phyloP scores from a whole-genome alignment of 1,139 yeast genomes.

The Saccharomyces pastorianus region DNA sequence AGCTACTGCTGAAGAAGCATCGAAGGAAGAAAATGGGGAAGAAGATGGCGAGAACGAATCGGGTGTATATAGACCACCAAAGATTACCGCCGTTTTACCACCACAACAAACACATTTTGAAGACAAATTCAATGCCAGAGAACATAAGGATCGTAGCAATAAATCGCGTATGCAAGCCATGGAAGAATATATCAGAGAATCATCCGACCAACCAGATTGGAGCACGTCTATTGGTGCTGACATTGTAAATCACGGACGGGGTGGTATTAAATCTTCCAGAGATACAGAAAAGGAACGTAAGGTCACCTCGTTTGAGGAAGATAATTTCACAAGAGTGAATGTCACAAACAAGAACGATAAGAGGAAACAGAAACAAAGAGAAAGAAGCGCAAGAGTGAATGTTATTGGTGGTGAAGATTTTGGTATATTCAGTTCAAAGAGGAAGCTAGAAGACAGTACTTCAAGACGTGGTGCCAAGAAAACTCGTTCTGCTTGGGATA shows the following conservation, averaged over 20 bases:
- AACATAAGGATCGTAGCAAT: conserved; percentile 34
- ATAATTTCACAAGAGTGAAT: conserved; percentile 74
- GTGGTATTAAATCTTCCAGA: conserved; percentile 72
- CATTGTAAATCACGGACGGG: conserved; percentile 80
- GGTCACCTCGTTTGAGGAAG: conserved; percentile 79
- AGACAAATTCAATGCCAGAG: conserved; percentile 34
- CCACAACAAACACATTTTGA: conserved; percentile 39
- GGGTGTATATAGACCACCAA: conserved; percentile 80
- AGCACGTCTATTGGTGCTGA: conserved; percentile 90
- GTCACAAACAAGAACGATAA: conserved; percentile 58
- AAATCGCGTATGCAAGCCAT: conserved; percentile 73
- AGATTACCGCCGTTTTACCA: conserved; percentile 74
- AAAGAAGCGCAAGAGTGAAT: conserved; percentile 49
- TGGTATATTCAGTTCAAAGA: conserved; percentile 66
- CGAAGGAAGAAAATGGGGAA: conserved; percentile 20
- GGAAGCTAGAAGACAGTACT: conserved; percentile 40
- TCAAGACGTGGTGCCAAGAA: conserved; percentile 39
- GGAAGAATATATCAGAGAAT: conserved; percentile 85
- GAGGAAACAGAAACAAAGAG: conserved; percentile 47
- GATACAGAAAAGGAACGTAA: conserved; percentile 74
- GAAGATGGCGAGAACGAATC: conserved; percentile 18
- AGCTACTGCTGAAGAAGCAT: conserved; percentile 10
- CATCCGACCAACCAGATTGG: conserved; percentile 76
- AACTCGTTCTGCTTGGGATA: conserved; percentile 58
- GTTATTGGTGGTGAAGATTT: conserved; percentile 94